Evolutionary conservation across 1,139 yeast species (phyloP).

Genomic region (Hemisphaericaspora xylofermentans): DNA sequence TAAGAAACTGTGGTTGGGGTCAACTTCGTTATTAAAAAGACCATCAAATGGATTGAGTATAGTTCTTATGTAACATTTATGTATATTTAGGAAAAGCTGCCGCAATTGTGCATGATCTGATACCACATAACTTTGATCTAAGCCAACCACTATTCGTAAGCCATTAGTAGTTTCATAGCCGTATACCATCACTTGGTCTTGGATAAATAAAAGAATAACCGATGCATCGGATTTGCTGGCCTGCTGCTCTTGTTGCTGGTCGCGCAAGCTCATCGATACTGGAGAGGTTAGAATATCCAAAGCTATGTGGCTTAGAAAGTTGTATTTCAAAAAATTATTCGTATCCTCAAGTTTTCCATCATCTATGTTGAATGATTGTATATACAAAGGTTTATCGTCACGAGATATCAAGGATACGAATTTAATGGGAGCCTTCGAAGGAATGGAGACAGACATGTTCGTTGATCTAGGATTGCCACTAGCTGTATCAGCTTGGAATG

Average conservation of each 20-base stretch:
- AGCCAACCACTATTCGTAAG: constrained; percentile 56
- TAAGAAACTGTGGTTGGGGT: constrained; percentile 25
- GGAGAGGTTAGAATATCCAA: constrained; percentile 62
- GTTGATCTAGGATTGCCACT: not conserved
- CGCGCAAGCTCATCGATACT: constrained; percentile 36
- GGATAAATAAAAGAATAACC: constrained; percentile 51
- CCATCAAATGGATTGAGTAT: constrained; percentile 59
- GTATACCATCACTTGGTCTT: constrained; percentile 60
- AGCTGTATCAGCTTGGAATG: not conserved
- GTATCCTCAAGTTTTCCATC: constrained; percentile 22
- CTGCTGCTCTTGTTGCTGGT: constrained; percentile 12
- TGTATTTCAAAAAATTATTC: constrained; percentile 54
- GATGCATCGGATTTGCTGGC: constrained; percentile 18
- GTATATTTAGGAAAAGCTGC: constrained; percentile 40
- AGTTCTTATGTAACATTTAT: constrained; percentile 48
- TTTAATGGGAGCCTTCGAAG: constrained; percentile 20
- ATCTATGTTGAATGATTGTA: constrained; percentile 47
- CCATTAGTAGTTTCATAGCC: constrained; percentile 65
- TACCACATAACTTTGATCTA: constrained; percentile 13
- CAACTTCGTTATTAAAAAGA: not conserved
- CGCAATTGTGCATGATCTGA: constrained; percentile 17
- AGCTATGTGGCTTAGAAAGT: constrained; percentile 67
- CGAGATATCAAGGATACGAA: constrained; percentile 57
- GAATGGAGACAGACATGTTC: not conserved
- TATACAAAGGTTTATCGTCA: constrained; percentile 58